These are phyloP conservation scores for Sclerotinia trifoliorum DNA, from an alignment of 2,329 filamentous ascomycete genomes.

Conservation along the genomic window DNA sequence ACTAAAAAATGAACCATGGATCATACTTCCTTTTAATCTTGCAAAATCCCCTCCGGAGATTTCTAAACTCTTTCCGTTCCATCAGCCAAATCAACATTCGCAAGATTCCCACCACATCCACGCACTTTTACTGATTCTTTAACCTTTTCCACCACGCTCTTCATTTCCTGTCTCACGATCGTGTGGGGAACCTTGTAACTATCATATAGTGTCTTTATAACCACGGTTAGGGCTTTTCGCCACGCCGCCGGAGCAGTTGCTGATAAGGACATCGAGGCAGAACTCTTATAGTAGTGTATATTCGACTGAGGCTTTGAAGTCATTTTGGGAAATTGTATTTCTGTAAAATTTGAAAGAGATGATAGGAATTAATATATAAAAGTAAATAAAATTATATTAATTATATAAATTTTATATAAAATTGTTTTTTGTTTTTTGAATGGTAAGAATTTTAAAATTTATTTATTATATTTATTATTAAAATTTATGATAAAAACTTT, in stretches of 20 bases:
- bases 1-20: conserved; percentile 2
- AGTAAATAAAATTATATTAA: too few relatives aligned
- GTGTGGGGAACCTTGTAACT: neutral
- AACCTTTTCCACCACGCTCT: neutral
- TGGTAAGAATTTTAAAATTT: too few relatives aligned
- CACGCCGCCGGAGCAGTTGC: neutral
- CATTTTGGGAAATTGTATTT: too few relatives aligned
- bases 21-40: neutral
- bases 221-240: neutral
- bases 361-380: too few relatives aligned
- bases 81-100: neutral
- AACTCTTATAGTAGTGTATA: neutral
- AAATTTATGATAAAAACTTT: too few relatives aligned
- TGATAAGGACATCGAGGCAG: neutral
- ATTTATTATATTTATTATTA: too few relatives aligned
- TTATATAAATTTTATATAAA: too few relatives aligned
- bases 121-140: neutral
- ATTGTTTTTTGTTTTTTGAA: too few relatives aligned
- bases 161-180: neutral
- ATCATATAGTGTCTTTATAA: neutral
- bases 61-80: neutral
- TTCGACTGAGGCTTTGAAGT: too few relatives aligned
- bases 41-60: neutral
- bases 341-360: too few relatives aligned
- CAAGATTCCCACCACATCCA: neutral